These are phyloP conservation scores for Rubia yunnanensis DNA, from an alignment of 257 asterid genomes.

Conservation along the genomic window DNA sequence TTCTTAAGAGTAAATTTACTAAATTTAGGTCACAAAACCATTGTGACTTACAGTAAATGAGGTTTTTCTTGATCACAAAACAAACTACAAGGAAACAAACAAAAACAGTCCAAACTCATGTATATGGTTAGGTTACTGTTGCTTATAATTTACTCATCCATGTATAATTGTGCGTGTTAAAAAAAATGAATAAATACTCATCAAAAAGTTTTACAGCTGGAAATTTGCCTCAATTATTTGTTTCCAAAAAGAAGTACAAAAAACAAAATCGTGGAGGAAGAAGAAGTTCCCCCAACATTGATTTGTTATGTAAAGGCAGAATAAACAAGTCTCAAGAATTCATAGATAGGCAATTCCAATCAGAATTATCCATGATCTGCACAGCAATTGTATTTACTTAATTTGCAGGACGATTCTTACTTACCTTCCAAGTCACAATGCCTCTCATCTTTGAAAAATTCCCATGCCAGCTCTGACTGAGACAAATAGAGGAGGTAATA, in stretches of 20 bases:
- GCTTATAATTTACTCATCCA: background rate
- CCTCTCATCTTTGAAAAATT: conserved; percentile 77
- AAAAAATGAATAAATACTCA: background rate
- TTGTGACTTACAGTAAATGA: background rate
- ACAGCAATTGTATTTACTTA: background rate
- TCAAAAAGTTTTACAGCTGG: background rate
- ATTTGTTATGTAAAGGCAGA: background rate
- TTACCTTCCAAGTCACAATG: conserved; percentile 74
- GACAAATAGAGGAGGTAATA: conserved; percentile 14
- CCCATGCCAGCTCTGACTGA: conserved; percentile 62
- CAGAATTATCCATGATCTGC: background rate
- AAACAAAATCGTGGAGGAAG: background rate
- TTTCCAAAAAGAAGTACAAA: background rate
- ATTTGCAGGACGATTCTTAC: conserved; percentile 4
- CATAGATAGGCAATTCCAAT: background rate
- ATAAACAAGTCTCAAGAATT: background rate
- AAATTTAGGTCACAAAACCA: background rate
- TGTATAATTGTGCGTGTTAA: background rate
- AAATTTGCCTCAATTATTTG: background rate
- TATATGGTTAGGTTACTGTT: background rate
- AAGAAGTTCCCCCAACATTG: background rate
- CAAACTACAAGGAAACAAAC: background rate
- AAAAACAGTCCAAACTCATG: background rate
- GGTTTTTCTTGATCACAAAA: background rate
- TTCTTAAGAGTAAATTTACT: background rate